Evolutionary conservation across 2,329 filamentous ascomycete species (phyloP), one percentile per base, ranked within the genome.

Genomic region (Beauveria scarabaeidicola): DNA sequence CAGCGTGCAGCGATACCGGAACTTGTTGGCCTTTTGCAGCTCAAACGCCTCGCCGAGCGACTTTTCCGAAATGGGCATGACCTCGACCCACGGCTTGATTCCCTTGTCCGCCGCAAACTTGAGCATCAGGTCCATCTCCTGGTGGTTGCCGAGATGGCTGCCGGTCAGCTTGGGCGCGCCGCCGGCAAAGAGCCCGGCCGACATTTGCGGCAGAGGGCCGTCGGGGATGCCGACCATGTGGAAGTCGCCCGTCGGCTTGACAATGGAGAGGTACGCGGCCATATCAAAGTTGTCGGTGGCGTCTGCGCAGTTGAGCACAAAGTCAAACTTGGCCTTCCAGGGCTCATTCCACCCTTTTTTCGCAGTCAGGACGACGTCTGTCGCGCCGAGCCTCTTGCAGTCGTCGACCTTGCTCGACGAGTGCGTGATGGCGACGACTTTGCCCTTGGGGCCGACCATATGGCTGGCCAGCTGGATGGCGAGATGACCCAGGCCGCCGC

Each of bases 401-500:
- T 89, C 85, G 0, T 77, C 78, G 41, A 73, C 77, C 75, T 89
- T 89, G 68, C 70, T 66, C 1, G 75, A 74, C 0, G 78, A 81
- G 63, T 87, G 82, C 7, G 84, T 86, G 64, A 89, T 81, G 9
- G 82, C 85, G 23, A 83, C 7, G 81, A 79, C 51, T 89, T 84
- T 27, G 85, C 86, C 10, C 85, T 86, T 1, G 93, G 74, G 0
- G 89, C 89, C 65, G 81, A 36, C 32, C 32, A 36, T 36, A 5
- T 3, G 32, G 32, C 32, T 84, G 0, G 88, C 85, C 70, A 83
- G 91, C 61, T 90, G 76, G 15, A 93, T 70, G 0, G 82, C 89
- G 63, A 91, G 84, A 69, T 93, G 88, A 0, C 89, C 88, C 0
- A 91, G 73, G 0, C 89, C 88, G 7, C 89, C 89, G 13, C 92